Base-by-base conservation (phyloP, 306 rosid species). In the Albizia julibrissin region DNA sequence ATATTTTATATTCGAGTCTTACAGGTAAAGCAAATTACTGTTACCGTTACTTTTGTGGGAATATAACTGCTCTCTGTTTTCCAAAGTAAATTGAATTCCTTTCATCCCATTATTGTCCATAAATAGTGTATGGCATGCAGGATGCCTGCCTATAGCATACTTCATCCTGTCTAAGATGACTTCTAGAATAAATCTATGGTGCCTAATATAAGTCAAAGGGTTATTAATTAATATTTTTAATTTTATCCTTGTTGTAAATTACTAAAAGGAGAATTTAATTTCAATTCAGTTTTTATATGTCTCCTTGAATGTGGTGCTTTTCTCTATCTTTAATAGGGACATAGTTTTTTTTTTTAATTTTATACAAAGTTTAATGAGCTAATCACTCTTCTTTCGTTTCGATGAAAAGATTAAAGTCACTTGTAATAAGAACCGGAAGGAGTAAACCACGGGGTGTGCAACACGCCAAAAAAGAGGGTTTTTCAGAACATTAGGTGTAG, bases 1-100 rank as follows among this genome's bases (percentile, higher is more conserved):
- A 74, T 75, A 75, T 81, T 81, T 81, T 81, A 37, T 39, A 81
- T 81, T 81, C 80, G 75, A 66, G 78, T 66, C 84, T 81, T 67
- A 50, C 42, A 52, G 84, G 64, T 3, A 66, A 81, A 81, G 80
- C 75, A 81, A 81, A 81, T 66, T 62, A 81, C 84, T 71, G 64
- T 81, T 87, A 69, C 61, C 18, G 10, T 58, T 58, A 10, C 65
- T 74, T 81, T 40, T 75, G 7, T 42, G 59, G 47, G 85, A 83
- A 83, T 14, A 29, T 33, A 40, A 77, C 83, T 80, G 22, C 79
- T 75, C 79, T 75, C 80, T 72, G 81, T 72, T 77, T 71, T 66
- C 21, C 78, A 47, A 33, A 67, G 76, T 21, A 67, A 67, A 43
- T 26, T 43, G 39, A 16, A 52, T 83, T 72, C 61, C 61, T 79